Percentiles rank a stretch among this genome's conserved stretches.
Evolutionary conservation across 2,329 filamentous ascomycete species (phyloP).

Genomic region (Ophiocordyceps unilateralis): DNA sequence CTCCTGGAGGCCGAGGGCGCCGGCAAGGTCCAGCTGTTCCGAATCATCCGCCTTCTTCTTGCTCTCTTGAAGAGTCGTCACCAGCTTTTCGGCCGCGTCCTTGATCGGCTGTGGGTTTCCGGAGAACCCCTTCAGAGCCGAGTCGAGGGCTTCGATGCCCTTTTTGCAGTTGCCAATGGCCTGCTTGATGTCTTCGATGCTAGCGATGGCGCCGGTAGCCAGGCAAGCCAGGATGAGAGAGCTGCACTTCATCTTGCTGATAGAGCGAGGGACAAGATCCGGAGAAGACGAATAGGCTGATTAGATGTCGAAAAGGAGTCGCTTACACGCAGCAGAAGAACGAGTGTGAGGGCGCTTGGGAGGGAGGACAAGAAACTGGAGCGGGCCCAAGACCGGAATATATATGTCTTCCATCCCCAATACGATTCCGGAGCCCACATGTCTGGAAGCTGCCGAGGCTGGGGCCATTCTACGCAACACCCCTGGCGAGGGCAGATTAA

Average conservation of each 20-base stretch:
- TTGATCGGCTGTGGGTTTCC: slow-evolving; percentile 7
- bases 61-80: slow-evolving; percentile 6
- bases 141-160: slow-evolving; percentile 7
- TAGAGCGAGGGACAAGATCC: too few species aligned
- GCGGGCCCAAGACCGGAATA: not conserved
- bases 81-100: slow-evolving; percentile 7
- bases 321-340: slow-evolving; percentile 1
- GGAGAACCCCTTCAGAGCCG: slow-evolving; percentile 8
- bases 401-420: not conserved
- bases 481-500: not conserved
- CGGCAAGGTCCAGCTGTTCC: slow-evolving; percentile 3
- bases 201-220: slow-evolving; percentile 4
- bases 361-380: not conserved
- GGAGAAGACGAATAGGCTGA: not conserved
- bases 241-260: slow-evolving; percentile 6
- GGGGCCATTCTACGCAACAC: not conserved
- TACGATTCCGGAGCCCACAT: not conserved
- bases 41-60: slow-evolving; percentile 4
- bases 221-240: slow-evolving; percentile 3
- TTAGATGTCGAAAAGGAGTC: not conserved
- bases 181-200: slow-evolving; percentile 2
- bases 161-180: slow-evolving; percentile 3
- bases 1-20: slow-evolving; percentile 5
- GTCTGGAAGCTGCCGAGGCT: not conserved
- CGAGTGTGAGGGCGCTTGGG: slow-evolving; percentile 3